phyloP scores from a whole-genome alignment of 768 basidiomycete genomes.

The Boletus tylopilopsis region DNA sequence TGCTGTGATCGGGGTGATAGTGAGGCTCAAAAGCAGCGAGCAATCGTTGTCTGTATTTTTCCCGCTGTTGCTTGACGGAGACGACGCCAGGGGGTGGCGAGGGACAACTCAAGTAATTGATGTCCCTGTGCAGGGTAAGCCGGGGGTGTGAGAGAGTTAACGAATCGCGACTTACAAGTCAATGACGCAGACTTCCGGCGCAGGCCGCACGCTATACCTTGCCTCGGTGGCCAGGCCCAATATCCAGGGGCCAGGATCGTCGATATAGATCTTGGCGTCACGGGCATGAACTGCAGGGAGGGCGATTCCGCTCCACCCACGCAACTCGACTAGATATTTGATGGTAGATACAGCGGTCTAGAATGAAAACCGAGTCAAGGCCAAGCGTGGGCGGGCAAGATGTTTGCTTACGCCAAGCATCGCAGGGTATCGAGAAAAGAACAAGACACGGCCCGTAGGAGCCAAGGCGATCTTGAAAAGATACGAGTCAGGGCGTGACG shows the following conservation, averaged over 20 bases:
- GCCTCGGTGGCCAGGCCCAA: slow-evolving; percentile 86
- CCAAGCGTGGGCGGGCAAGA: not conserved
- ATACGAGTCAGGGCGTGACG: not conserved
- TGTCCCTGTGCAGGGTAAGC: slow-evolving; percentile 48
- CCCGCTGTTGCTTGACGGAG: slow-evolving; percentile 75
- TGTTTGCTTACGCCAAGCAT: slow-evolving; percentile 71
- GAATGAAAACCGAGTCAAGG: slow-evolving; percentile 4
- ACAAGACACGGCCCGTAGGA: slow-evolving; percentile 81
- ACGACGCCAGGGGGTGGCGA: slow-evolving; percentile 74
- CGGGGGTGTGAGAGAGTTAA: slow-evolving; percentile 3
- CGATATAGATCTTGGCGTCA: slow-evolving; percentile 89
- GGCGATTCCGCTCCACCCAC: slow-evolving; percentile 90
- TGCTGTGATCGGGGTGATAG: slow-evolving; percentile 85
- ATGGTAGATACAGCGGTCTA: slow-evolving; percentile 87
- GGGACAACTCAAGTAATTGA: slow-evolving; percentile 80
- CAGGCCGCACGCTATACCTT: slow-evolving; percentile 68
- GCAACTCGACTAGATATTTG: slow-evolving; percentile 87
- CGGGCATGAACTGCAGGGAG: slow-evolving; percentile 80
- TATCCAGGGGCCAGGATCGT: slow-evolving; percentile 97
- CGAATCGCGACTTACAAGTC: slow-evolving; percentile 59
- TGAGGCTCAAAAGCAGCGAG: slow-evolving; percentile 78
- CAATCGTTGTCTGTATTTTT: slow-evolving; percentile 71
- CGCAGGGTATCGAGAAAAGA: slow-evolving; percentile 84
- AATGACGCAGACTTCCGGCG: slow-evolving; percentile 81
- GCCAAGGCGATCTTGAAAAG: slow-evolving; percentile 69